Percentiles rank a stretch among this genome's conserved stretches.
Evolutionary conservation across 2,329 filamentous ascomycete species (phyloP).

Genomic region (Cladosporium colombiae): DNA sequence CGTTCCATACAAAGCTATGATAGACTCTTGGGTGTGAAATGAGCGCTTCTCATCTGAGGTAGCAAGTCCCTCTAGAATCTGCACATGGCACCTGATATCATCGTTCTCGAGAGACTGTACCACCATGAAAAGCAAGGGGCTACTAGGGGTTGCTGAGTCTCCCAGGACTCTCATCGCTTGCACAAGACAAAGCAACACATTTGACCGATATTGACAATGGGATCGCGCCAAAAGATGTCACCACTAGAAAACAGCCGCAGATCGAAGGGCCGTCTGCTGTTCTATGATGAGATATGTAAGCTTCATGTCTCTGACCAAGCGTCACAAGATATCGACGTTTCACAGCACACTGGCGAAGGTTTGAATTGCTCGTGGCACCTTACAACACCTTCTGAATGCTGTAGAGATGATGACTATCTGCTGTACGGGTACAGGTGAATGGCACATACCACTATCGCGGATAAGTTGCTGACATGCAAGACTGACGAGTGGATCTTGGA

Average conservation of each 20-base stretch:
- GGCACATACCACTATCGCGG: not conserved
- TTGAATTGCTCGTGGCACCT: not conserved
- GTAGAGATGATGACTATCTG: not conserved
- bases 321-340: not conserved
- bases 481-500: not conserved
- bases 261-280: not conserved
- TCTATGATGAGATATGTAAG: not conserved
- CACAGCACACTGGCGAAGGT: not conserved
- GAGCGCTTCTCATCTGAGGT: not conserved
- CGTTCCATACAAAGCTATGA: no score
- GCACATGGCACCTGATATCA: not conserved
- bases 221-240: no score
- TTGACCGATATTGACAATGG: no score
- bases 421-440: not conserved
- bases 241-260: not conserved
- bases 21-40: not conserved
- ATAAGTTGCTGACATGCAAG: not conserved
- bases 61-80: not conserved
- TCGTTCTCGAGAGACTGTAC: no score
- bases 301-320: not conserved
- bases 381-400: not conserved
- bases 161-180: no score
- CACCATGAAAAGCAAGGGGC: no score
- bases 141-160: no score
- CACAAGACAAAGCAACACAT: no score